A percentile compares a stretch with the other conserved stretches of the same genome.
phyloP scores from a whole-genome alignment of 345 rosid species.

The Eucalyptus sp. region DNA sequence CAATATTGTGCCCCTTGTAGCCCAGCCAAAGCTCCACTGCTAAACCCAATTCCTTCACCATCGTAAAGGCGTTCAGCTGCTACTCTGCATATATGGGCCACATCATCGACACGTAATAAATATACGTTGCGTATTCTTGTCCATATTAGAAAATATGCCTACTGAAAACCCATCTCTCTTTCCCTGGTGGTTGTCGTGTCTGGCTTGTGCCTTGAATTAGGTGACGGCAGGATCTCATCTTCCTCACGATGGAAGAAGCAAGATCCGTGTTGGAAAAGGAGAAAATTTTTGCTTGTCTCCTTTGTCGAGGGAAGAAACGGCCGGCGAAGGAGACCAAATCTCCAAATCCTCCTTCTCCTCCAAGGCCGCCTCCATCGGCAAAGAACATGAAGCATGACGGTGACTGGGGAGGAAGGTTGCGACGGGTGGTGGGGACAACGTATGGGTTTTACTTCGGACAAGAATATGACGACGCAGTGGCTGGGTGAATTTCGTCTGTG shows the following conservation, averaged over 20 bases:
- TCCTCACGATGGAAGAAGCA: not conserved
- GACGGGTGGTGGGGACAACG: not conserved
- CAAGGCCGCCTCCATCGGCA: not conserved
- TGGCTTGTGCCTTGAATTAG: not conserved
- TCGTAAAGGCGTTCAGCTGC: no score
- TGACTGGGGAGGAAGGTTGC: not conserved
- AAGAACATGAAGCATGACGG: not conserved
- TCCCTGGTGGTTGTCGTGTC: not conserved
- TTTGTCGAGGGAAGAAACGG: not conserved
- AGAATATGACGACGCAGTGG: no score
- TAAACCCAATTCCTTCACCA: conserved; percentile 7
- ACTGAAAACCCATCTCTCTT: not conserved
- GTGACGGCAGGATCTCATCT: not conserved
- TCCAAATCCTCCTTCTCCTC: not conserved
- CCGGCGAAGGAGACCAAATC: not conserved
- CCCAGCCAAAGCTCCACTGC: conserved; percentile 21
- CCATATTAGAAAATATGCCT: no score
- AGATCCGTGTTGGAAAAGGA: not conserved
- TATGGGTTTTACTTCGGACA: not conserved
- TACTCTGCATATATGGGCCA: no score
- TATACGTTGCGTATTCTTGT: no score
- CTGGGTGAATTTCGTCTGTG: not conserved
- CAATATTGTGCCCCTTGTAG: not conserved
- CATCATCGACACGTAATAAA: no score
- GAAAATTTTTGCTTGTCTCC: not conserved